Conservation (phyloP, 129 eudicot species). For the Flaveria trinervia region DNA sequence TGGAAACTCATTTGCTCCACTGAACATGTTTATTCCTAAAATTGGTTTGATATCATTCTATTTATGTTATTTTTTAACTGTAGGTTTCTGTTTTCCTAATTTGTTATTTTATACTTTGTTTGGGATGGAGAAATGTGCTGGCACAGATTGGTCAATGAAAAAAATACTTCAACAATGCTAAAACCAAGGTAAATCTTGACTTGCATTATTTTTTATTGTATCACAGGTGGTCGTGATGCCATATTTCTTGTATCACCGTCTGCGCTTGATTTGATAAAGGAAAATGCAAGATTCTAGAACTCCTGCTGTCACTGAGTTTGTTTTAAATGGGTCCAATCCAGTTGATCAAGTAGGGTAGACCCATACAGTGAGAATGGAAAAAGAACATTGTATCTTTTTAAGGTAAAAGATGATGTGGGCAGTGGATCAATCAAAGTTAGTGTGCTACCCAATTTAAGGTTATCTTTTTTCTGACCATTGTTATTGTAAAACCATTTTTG, state of each 20-base stretch:
- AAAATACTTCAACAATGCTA: conserved; percentile 73
- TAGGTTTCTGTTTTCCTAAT: conserved; percentile 9
- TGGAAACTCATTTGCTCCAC: too few species aligned
- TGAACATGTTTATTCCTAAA: too few species aligned
- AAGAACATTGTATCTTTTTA: conserved; percentile 39
- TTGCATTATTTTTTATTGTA: conserved; percentile 21
- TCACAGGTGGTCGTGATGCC: conserved; percentile 96
- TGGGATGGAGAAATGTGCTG: conserved; percentile 78
- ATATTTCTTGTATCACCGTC: conserved; percentile 63
- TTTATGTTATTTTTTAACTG: background rate
- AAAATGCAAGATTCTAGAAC: conserved; percentile 86
- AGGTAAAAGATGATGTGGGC: conserved; percentile 72
- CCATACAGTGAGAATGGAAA: conserved; percentile 60
- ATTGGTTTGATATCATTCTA: background rate
- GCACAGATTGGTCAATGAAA: conserved; percentile 95
- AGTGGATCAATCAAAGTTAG: conserved; percentile 83
- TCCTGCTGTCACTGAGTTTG: conserved; percentile 55
- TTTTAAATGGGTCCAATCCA: conserved; percentile 62
- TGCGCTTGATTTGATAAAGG: conserved; percentile 88
- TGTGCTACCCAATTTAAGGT: conserved; percentile 86
- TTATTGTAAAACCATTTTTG: background rate
- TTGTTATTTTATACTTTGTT: conserved; percentile 20
- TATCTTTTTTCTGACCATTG: conserved; percentile 16
- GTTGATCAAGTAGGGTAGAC: conserved; percentile 48
- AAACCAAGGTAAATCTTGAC: conserved; percentile 59